Evolutionary conservation across 768 basidiomycete genomes (phyloP).

Genomic region (Trametes cubensis): DNA sequence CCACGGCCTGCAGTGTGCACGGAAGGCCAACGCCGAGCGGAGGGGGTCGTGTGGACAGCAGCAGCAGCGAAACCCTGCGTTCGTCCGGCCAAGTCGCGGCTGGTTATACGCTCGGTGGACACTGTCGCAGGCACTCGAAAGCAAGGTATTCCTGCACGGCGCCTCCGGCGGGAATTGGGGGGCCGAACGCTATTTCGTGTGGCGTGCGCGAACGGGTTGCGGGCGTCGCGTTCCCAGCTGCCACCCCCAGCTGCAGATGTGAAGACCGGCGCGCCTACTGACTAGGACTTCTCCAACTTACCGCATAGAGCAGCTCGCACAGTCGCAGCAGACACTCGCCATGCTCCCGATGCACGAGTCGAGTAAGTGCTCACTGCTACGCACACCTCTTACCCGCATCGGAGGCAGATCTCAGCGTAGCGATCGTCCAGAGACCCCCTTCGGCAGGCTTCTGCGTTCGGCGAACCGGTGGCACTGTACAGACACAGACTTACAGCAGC

Average conservation of each 20-base stretch:
- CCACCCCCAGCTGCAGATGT: background rate
- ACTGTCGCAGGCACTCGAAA: background rate
- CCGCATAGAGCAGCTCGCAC: background rate
- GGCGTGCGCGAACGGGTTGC: slow-evolving; percentile 5
- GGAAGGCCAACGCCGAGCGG: no score
- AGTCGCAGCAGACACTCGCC: no score
- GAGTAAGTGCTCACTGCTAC: no score
- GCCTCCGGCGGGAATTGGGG: background rate
- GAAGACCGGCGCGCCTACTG: no score
- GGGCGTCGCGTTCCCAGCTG: background rate
- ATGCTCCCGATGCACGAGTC: no score
- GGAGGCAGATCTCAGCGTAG: slow-evolving; percentile 12
- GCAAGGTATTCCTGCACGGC: background rate
- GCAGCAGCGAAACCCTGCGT: background rate
- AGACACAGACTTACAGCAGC: no score
- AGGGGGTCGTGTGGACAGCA: background rate
- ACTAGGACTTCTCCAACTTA: no score
- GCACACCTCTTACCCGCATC: no score
- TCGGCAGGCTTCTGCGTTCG: background rate
- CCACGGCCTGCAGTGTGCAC: no score
- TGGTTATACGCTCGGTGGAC: background rate
- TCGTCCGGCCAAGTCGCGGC: background rate
- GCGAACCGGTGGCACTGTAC: no score
- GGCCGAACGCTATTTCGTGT: slow-evolving; percentile 17
- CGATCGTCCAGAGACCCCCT: no score